These are phyloP conservation scores for Colletotrichum sojae DNA, from an alignment of 2,329 filamentous ascomycete species.

Conservation along the genomic window DNA sequence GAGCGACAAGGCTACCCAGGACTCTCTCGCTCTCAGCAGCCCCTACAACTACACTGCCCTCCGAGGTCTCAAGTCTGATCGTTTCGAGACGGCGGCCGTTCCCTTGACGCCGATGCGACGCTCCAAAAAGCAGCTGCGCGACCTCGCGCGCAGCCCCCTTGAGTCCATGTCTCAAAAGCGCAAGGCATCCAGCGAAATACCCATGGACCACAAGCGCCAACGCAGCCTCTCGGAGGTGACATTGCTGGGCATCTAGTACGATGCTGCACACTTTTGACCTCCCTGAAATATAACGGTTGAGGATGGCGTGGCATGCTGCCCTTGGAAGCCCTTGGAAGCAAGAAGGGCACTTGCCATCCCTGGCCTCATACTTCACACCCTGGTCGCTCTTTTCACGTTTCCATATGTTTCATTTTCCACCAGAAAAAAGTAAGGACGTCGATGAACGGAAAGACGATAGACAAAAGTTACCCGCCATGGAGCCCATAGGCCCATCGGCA, in stretches of 20 bases:
- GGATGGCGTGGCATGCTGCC: slow-evolving; percentile 58
- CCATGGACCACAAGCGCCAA: slow-evolving; percentile 67
- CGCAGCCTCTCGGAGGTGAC: slow-evolving; percentile 72
- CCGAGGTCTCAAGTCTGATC: slow-evolving; percentile 75
- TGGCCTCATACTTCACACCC: slow-evolving; percentile 52
- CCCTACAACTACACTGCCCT: slow-evolving; percentile 73
- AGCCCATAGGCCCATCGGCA: not conserved
- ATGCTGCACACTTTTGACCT: slow-evolving; percentile 27
- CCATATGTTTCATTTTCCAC: slow-evolving; percentile 28
- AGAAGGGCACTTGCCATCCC: slow-evolving; percentile 52
- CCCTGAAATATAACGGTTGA: slow-evolving; percentile 55
- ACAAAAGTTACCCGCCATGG: slow-evolving; percentile 25
- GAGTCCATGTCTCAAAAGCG: slow-evolving; percentile 66
- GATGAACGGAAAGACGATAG: slow-evolving; percentile 21
- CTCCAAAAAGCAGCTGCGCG: slow-evolving; percentile 64
- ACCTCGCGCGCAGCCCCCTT: slow-evolving; percentile 64
- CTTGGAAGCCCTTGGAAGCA: slow-evolving; percentile 28
- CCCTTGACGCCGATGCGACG: slow-evolving; percentile 79
- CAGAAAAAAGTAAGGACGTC: slow-evolving; percentile 13
- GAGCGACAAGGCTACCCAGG: slow-evolving; percentile 72
- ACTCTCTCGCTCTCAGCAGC: slow-evolving; percentile 74
- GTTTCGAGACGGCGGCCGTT: slow-evolving; percentile 75
- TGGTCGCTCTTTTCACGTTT: slow-evolving; percentile 40
- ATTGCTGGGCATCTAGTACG: slow-evolving; percentile 58
- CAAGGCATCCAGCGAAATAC: slow-evolving; percentile 64